Base-by-base conservation (phyloP, 257 asterid species). In the Solanum ossicruentum region DNA sequence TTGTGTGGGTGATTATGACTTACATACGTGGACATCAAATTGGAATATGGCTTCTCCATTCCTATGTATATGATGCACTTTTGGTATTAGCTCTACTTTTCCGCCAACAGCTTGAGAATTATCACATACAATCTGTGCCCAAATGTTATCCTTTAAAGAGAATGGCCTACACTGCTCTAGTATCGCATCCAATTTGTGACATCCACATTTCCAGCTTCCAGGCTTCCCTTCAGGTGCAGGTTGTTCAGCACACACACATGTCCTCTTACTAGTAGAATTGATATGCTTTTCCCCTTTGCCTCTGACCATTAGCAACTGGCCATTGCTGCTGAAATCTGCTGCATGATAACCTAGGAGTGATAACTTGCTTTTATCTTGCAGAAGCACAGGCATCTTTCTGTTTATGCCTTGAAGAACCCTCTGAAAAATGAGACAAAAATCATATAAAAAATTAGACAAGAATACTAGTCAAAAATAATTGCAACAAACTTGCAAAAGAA, bases 21-120 rank as follows among this genome's bases (percentile, higher is more conserved):
- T 97, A 94, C 98, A 95, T 97, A 97, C 99, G 95, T 97, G 99
- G 88, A 94, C 95, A 93, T 97, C 96, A 85, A 94, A 84, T 61
- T 85, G 88, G 60, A 86, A 83, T 21, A 91, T 69, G 49, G 51
- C 86, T 75, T 89, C 89, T 32, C 94, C 85, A 41, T 88, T 88
- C 97, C 92, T 92, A 75, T 97, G 98, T 85, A 95, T 81, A 87
- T 93, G 98, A 90, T 93, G 94, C 87, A 93, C 84, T 87, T 83
- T 86, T 21, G 99, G 98, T 84, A 91, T 84, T 87, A 83, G 79
- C 72, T 51, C 84, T 80, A 66, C 84, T 77, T 91, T 89, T 81
- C 89, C 71, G 71, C 84, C 86, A 43, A 26, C 72, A 77, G 84
- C 70, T 85, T 85, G 90, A 55, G 87, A 85, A 81, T 58, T 86